Percentiles rank a stretch among this genome's conserved stretches.
Conservation (phyloP, 352 stramenopile species). For the Globisporangium emineosum region DNA sequence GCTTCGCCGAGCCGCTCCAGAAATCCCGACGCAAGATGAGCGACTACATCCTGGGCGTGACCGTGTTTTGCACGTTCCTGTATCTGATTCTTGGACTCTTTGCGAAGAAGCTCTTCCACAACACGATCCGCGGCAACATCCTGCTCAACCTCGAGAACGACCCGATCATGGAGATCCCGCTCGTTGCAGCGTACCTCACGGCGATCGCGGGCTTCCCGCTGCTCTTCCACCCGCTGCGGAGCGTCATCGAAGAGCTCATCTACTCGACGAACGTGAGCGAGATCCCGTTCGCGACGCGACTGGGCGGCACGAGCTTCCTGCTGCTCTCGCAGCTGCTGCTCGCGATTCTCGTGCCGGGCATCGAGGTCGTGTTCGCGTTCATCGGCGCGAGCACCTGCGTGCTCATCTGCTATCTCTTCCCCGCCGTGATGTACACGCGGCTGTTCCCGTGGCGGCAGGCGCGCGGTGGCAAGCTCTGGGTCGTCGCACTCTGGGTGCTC, state of each 20-base stretch:
- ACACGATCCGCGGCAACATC: slow-evolving; percentile 62
- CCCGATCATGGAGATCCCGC: slow-evolving; percentile 57
- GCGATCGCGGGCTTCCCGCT: slow-evolving; percentile 74
- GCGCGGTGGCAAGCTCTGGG: slow-evolving; percentile 11
- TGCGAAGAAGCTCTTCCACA: slow-evolving; percentile 52
- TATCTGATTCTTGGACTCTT: slow-evolving; percentile 58
- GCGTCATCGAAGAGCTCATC: slow-evolving; percentile 56
- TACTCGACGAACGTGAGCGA: slow-evolving; percentile 43
- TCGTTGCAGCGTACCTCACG: slow-evolving; percentile 67
- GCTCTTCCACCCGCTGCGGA: slow-evolving; percentile 68
- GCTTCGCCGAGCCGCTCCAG: slow-evolving; percentile 47
- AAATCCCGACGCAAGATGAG: slow-evolving; percentile 51
- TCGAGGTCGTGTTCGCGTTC: slow-evolving; percentile 55
- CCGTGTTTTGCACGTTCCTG: slow-evolving; percentile 53
- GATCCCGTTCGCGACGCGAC: slow-evolving; percentile 43
- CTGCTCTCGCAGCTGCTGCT: slow-evolving; percentile 54
- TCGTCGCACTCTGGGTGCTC: slow-evolving; percentile 22
- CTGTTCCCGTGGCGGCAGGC: slow-evolving; percentile 42
- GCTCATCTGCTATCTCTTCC: slow-evolving; percentile 51
- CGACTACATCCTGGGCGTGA: slow-evolving; percentile 44
- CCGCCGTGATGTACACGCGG: slow-evolving; percentile 36
- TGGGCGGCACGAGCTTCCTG: slow-evolving; percentile 48
- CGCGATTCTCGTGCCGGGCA: slow-evolving; percentile 53
- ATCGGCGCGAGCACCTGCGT: slow-evolving; percentile 43
- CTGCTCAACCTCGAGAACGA: slow-evolving; percentile 78